Conservation (phyloP, 176 grass and related monocot species). For the Aegilops tauschii region DNA sequence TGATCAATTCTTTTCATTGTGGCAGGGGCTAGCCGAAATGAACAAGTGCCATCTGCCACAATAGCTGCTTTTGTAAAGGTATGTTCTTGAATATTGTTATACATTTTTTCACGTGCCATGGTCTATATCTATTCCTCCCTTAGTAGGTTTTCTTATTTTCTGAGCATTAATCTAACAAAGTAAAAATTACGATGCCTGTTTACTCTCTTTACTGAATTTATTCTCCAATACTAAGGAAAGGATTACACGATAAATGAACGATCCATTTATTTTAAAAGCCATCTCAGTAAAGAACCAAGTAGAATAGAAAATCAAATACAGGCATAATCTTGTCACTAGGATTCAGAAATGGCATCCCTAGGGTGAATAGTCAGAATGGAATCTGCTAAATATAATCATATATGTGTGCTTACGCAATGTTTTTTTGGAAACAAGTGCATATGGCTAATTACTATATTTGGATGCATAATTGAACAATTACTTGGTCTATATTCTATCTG, state of each 20-base stretch:
- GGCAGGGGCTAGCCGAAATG: constrained; percentile 70
- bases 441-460: neutral
- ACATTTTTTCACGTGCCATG: neutral
- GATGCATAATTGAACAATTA: neutral
- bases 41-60: constrained; percentile 61
- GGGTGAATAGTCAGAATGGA: neutral
- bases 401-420: neutral
- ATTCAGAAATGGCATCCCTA: neutral
- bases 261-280: constrained; percentile 16
- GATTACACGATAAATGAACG: neutral
- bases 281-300: constrained; percentile 4
- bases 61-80: constrained; percentile 83
- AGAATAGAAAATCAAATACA: neutral
- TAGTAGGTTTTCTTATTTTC: neutral
- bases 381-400: neutral
- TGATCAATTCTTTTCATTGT: constrained; percentile 31
- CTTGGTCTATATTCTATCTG: neutral
- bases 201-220: neutral
- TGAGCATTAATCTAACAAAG: neutral
- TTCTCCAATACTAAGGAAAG: neutral
- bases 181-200: neutral
- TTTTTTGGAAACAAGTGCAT: neutral
- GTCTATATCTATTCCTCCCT: constrained; percentile 8
- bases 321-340: constrained; percentile 12
- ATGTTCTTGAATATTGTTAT: constrained; percentile 26